Evolutionary conservation across 148 eudicot genomes (phyloP).

Genomic region (Chenopodium quinoa): DNA sequence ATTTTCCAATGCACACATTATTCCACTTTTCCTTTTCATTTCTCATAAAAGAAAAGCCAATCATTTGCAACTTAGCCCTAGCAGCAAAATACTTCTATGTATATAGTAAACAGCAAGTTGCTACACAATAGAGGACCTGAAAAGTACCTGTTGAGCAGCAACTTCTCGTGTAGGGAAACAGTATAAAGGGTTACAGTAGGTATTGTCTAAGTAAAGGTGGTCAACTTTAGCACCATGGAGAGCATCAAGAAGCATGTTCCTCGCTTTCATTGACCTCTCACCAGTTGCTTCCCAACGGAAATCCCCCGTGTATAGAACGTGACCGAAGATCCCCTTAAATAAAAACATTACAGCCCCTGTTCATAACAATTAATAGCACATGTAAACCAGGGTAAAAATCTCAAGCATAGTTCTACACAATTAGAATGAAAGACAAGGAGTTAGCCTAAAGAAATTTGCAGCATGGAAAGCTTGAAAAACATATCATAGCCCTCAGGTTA

Average conservation of each 20-base stretch:
- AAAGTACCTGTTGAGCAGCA: conserved; percentile 67
- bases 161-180: conserved; percentile 67
- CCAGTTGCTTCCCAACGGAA: conserved; percentile 77
- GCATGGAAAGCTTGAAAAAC: neutral
- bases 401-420: neutral
- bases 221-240: conserved; percentile 49
- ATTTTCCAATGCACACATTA: neutral
- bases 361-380: neutral
- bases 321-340: conserved; percentile 77
- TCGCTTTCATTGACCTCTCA: conserved; percentile 45
- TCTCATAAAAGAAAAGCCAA: neutral
- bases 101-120: neutral
- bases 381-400: neutral
- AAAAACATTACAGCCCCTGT: conserved; percentile 86
- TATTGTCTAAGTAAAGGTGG: conserved; percentile 70
- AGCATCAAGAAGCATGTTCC: conserved; percentile 57
- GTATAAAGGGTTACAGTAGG: conserved; percentile 72
- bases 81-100: neutral
- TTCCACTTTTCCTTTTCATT: neutral
- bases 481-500: neutral
- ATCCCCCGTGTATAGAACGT: conserved; percentile 80
- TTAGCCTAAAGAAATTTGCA: neutral
- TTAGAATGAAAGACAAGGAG: neutral
- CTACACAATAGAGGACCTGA: neutral
- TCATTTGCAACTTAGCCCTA: neutral